These are phyloP conservation scores for Petasospora fabianii DNA, from an alignment of 1,139 yeast species.

Conservation along the genomic window DNA sequence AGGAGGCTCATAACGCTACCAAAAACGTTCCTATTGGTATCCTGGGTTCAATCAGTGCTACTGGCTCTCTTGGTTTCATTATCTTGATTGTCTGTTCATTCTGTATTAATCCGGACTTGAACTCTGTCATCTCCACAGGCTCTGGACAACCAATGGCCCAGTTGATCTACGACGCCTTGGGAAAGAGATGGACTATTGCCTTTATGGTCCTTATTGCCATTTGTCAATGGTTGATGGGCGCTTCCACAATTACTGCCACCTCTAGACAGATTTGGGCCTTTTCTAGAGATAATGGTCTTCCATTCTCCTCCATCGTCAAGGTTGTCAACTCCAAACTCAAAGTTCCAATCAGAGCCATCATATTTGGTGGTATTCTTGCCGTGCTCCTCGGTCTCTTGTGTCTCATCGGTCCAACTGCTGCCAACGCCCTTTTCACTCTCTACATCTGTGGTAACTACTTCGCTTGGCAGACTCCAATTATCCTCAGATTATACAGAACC, in stretches of 20 bases:
- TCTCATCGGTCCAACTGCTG: conserved; percentile 52
- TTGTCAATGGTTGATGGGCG: conserved; percentile 63
- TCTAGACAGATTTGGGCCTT: conserved; percentile 48
- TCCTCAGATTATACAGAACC: conserved; percentile 35
- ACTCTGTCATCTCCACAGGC: conserved; percentile 37
- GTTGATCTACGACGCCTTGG: conserved; percentile 56
- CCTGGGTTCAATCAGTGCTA: conserved; percentile 47
- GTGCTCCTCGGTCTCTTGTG: conserved; percentile 50
- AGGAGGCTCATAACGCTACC: conserved; percentile 63
- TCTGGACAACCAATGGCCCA: conserved; percentile 64
- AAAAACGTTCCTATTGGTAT: conserved; percentile 64
- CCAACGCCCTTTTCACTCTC: conserved; percentile 53
- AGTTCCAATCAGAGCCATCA: conserved; percentile 57
- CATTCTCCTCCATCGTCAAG: conserved; percentile 44
- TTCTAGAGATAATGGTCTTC: conserved; percentile 47
- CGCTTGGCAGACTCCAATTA: conserved; percentile 54
- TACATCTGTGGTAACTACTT: conserved; percentile 53
- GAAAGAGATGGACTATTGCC: conserved; percentile 63
- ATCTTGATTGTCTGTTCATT: conserved; percentile 50
- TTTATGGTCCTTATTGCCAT: conserved; percentile 53
- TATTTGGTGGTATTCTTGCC: conserved; percentile 44
- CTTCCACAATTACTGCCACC: conserved; percentile 44
- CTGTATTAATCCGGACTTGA: conserved; percentile 48
- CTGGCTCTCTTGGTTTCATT: conserved; percentile 55
- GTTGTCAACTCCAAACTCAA: conserved; percentile 46